Base-by-base conservation (phyloP, 169 alveolate genomes). In the Plasmodium sp. region DNA sequence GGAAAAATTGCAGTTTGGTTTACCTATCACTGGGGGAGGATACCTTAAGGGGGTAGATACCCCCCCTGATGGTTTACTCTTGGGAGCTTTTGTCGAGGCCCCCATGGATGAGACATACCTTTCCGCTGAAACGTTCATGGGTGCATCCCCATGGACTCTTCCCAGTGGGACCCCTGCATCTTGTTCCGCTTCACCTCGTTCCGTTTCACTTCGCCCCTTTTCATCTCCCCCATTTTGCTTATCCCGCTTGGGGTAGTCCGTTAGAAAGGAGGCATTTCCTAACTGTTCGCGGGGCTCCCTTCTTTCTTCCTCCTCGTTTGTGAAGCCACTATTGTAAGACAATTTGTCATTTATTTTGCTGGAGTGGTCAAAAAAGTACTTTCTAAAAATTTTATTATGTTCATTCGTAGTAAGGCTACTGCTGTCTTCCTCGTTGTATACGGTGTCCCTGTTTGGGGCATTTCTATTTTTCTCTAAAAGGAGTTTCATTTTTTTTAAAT, bases 401-500 rank as follows among this genome's bases (percentile, higher is more conserved):
- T 86, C 86, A 54, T 58, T 75, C 16, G 93, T 39, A 77, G 93
- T 79, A 86, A 39, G 27, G 48, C 84, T 62, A 14, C n/a, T 48
- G n/a, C 34, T 74, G 22, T 81, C 95, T 36, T 92, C 79, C 41
- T 73, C 83, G 34, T 45, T 71, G 27, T 43, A 1, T 34, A 73
- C 62, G 27, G 48, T 81, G 33, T 92, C 92, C 74, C 14, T 83
- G 7, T 22, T 41, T 79, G 41, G n/a, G 41, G 10, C 36, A 18
- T 92, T 83, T 82, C 84, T 92, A 81, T 92, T 92, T 45, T 58
- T 81, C 43, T 82, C 6, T 33, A 92, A 43, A 54, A 92, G 73
- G 5, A 71, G 48, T 45, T 75, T 92, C 85, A 92, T 45, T 72
- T 51, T 81, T 27, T 82, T 22, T 41, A 92, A 71, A 81, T 92